Evolutionary conservation across 331 rosid species (phyloP).

Genomic region (Saraca asoca): DNA sequence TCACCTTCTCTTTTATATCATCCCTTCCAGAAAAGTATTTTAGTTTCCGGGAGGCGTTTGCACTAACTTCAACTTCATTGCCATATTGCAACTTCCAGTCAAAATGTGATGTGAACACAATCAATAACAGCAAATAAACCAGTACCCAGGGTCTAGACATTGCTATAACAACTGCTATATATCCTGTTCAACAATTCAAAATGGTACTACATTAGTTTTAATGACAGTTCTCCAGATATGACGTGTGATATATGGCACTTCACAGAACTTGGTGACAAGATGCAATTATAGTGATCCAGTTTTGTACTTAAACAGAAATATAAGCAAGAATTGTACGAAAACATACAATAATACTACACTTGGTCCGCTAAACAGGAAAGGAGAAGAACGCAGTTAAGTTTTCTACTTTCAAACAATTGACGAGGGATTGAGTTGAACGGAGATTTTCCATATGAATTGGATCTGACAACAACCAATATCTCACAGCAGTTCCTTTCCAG

Average conservation of each 20-base stretch:
- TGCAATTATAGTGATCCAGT: background rate
- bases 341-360: too few species aligned
- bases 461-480: background rate
- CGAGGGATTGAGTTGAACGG: background rate
- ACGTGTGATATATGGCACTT: background rate
- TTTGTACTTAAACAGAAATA: background rate
- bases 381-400: too few species aligned
- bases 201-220: background rate
- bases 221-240: background rate
- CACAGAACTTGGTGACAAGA: background rate
- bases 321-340: background rate
- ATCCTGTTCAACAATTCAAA: conserved; percentile 36
- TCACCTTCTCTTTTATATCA: conserved; percentile 60
- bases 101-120: conserved; percentile 61
- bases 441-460: background rate
- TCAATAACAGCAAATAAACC: conserved; percentile 57
- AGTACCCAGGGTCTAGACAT: conserved; percentile 65
- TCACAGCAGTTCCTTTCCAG: background rate
- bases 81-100: conserved; percentile 68
- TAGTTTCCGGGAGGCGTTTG: conserved; percentile 43
- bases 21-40: conserved; percentile 48
- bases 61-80: conserved; percentile 48
- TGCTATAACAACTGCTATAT: conserved; percentile 32
- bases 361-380: too few species aligned
- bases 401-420: background rate